These are phyloP conservation scores for Myriosclerotinia curreyana DNA, from an alignment of 2,329 filamentous ascomycete genomes.

Conservation along the genomic window DNA sequence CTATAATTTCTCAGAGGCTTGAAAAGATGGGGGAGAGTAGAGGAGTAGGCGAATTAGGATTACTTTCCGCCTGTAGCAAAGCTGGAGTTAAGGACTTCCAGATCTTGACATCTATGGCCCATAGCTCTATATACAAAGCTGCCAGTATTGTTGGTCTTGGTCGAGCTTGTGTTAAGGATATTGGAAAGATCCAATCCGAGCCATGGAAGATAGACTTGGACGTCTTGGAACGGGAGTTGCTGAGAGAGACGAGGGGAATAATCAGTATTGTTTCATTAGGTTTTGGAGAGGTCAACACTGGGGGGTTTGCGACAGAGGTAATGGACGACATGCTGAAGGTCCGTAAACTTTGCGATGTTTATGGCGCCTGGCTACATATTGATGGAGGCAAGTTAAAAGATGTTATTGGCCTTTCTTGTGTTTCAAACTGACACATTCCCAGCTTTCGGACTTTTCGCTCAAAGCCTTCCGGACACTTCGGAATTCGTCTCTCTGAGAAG, in stretches of 20 bases:
- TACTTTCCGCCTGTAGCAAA: constrained; percentile 62
- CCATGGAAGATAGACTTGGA: constrained; percentile 70
- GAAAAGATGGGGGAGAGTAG: constrained; percentile 32
- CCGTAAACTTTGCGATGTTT: constrained; percentile 66
- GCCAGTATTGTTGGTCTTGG: constrained; percentile 80
- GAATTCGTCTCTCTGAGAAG: constrained; percentile 55
- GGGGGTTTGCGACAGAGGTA: constrained; percentile 66
- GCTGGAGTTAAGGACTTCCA: constrained; percentile 67
- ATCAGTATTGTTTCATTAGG: constrained; percentile 79
- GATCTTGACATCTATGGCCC: constrained; percentile 75
- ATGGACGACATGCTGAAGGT: constrained; percentile 49
- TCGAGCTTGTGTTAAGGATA: constrained; percentile 60
- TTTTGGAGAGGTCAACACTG: constrained; percentile 87
- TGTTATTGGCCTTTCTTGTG: neutral
- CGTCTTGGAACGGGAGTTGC: constrained; percentile 59
- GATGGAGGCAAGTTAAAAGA: constrained; percentile 60
- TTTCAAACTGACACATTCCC: neutral
- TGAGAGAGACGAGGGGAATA: constrained; percentile 45
- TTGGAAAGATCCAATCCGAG: constrained; percentile 51
- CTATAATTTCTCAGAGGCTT: constrained; percentile 48
- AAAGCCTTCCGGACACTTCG: constrained; percentile 55
- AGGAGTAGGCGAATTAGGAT: constrained; percentile 65
- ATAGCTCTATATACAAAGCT: constrained; percentile 82
- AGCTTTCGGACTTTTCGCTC: constrained; percentile 82
- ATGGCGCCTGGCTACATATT: constrained; percentile 82